Conservation (phyloP, 2,329 filamentous ascomycete species). For the Tolypocladium album region DNA sequence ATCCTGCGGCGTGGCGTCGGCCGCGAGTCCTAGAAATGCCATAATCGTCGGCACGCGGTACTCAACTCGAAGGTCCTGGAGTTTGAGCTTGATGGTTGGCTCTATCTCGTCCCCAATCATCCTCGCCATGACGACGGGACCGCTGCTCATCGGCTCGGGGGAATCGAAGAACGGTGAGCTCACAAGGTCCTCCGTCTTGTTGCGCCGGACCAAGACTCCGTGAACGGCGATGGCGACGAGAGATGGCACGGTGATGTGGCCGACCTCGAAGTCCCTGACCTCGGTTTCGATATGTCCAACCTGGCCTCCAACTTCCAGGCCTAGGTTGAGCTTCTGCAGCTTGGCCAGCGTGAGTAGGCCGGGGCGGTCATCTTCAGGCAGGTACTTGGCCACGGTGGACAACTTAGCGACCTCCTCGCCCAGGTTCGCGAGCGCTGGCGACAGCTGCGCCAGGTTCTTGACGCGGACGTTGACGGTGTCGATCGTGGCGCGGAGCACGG, state of each 20-base stretch:
- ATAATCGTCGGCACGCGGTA: conserved; percentile 80
- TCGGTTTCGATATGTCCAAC: conserved; percentile 54
- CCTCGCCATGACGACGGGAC: conserved; percentile 66
- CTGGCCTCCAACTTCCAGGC: conserved; percentile 53
- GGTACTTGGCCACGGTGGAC: conserved; percentile 82
- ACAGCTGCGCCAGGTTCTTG: conserved; percentile 52
- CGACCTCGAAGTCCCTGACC: conserved; percentile 56
- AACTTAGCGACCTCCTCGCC: conserved; percentile 72
- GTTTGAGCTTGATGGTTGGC: conserved; percentile 76
- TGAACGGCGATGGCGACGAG: conserved; percentile 70
- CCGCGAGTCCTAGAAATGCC: conserved; percentile 61
- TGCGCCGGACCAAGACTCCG: conserved; percentile 49
- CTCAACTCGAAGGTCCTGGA: conserved; percentile 77
- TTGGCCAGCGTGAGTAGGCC: conserved; percentile 68
- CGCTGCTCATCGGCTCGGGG: conserved; percentile 13
- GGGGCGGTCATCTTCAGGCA: conserved; percentile 90
- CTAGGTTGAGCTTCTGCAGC: conserved; percentile 51
- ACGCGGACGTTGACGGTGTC: conserved; percentile 54
- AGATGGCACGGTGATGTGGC: conserved; percentile 76
- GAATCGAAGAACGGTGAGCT: conserved; percentile 31
- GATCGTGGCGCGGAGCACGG: conserved; percentile 62
- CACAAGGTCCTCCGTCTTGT: conserved; percentile 60
- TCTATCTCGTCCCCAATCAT: conserved; percentile 94
- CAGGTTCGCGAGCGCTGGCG: conserved; percentile 53
- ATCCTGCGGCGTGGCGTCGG: conserved; percentile 59